Evolutionary conservation across 129 eudicot genomes (phyloP), one percentile per base, ranked within the genome.

Genomic region (Lonicera japonica): DNA sequence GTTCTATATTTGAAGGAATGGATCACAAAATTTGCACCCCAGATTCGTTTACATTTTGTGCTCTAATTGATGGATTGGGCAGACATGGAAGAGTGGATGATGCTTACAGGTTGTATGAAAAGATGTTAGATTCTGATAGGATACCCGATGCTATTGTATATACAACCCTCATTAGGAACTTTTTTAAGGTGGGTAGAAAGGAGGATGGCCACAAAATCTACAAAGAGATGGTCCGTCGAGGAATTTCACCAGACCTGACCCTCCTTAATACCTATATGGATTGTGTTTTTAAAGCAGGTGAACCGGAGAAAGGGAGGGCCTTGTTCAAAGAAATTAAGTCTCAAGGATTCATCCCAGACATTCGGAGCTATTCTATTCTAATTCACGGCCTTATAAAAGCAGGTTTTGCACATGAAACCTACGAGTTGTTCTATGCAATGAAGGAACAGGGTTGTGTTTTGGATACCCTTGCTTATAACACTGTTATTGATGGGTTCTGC

Each of bases 161-260:
- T 61, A 92, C 99, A 9, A 88, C 92, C 59, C 84, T 92, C 9
- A 88, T 92, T 16, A 71, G 73, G 75, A 92, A 73, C 71, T 85
- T 92, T 60, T 92, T 92, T 69, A 86, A 46, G 60, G 62, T 61
- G 25, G 87, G 89, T 41, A 71, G 96, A 68, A 81, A 80, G 51
- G 94, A 81, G 24, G 99, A 92, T 45, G 99, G 99, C 9, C 99
- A 92, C 71, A 92, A 92, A 64, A 77, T 92, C 47, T 92, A 85
- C 73, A 92, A 88, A 71, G 96, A 92, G 77, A 85, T 92, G 96
- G 61, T 80, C 19, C 94, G 82, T 11, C 69, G 73, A 5, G 96
- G 95, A 43, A 63, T 76, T 61, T 14, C 64, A 48, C 89, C 92
- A 9, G 96, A 92, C 70, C 76, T 92, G 45, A 83, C 84, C 20